Evolutionary conservation across 1,139 yeast species (phyloP).

Genomic region (Lipomyces yarrowii): DNA sequence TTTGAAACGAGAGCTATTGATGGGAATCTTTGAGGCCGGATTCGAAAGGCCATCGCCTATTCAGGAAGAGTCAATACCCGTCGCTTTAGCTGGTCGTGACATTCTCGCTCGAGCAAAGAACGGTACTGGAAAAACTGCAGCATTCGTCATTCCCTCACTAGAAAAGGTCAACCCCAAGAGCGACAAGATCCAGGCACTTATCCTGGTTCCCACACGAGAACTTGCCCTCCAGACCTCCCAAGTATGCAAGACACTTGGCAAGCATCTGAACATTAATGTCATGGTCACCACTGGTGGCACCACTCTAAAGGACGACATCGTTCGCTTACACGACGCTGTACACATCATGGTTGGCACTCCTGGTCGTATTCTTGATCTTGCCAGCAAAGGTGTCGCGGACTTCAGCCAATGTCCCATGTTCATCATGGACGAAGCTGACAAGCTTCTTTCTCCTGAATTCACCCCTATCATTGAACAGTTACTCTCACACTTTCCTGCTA

Average conservation of each 20-base stretch:
- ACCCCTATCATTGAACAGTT: conserved; percentile 87
- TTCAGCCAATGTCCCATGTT: conserved; percentile 85
- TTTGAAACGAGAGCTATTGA: conserved; percentile 86
- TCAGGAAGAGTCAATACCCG: conserved; percentile 96
- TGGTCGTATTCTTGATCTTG: conserved; percentile 94
- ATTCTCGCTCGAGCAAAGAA: conserved; percentile 97
- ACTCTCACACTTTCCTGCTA: conserved; percentile 73
- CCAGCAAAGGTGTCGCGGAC: conserved; percentile 84
- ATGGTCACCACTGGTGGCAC: conserved; percentile 99
- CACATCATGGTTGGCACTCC: conserved; percentile 93
- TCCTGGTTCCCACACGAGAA: conserved; percentile 92
- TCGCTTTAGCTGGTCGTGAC: conserved; percentile 94
- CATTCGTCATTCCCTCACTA: conserved; percentile 85
- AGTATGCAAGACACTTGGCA: conserved; percentile 95
- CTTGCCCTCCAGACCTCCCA: conserved; percentile 96
- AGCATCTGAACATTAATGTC: conserved; percentile 79
- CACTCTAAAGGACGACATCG: conserved; percentile 86
- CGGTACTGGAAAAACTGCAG: conserved; percentile 98
- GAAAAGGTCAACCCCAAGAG: conserved; percentile 83
- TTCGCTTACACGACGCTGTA: conserved; percentile 89
- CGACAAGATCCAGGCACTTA: conserved; percentile 83
- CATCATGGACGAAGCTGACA: conserved; percentile 99
- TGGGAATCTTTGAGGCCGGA: conserved; percentile 99
- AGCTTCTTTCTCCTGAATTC: conserved; percentile 90
- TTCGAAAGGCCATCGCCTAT: conserved; percentile 98